Evolutionary conservation across 257 asterid genomes (phyloP), one percentile per base, ranked within the genome.

Genomic region (Lycium barbarum): DNA sequence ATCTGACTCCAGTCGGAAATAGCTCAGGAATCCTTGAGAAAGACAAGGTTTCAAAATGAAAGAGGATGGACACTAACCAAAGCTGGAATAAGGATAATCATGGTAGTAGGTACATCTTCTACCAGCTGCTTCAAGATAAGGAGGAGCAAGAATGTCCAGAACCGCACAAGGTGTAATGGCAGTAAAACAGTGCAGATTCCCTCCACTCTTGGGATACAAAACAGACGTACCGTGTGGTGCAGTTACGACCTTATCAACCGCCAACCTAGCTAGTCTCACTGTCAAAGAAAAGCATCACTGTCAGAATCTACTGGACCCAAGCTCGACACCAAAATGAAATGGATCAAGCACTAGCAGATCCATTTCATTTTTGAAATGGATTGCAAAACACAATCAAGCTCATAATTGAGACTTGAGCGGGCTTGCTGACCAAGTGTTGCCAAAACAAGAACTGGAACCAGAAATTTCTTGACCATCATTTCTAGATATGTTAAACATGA

Each of bases 161-260:
- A 96, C 93, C 17, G 98, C 99, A 89, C 99, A 96, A 70, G 99
- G 98, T 86, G 97, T 89, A 61, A 96, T 4, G 53, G 99, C 99
- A 35, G 98, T 96, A 86, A 96, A 96, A 86, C 93, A 90, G 84
- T 96, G 99, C 88, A 96, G 89, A 87, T 96, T 96, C 72, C 98
- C 99, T 88, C 99, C 99, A 18, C 88, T 93, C 79, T 86, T 93
- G 47, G 99, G 99, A 81, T 92, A 93, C 85, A 96, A 85, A 79
- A 91, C 84, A 33, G 97, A 93, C 82, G 97, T 84, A 70, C 87
- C 85, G 65, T 94, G 90, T 18, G 98, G 98, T 79, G 98, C 98
- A 0, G 96, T 90, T 87, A 92, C 87, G 72, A 96, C 98, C 90
- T 92, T 89, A 85, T 96, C 99, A 36, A 86, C 92, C 1, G 91